Evolutionary conservation across 2,329 filamentous ascomycete genomes (phyloP), one percentile per base, ranked within the genome.

Genomic region (Elsinoe batatas): DNA sequence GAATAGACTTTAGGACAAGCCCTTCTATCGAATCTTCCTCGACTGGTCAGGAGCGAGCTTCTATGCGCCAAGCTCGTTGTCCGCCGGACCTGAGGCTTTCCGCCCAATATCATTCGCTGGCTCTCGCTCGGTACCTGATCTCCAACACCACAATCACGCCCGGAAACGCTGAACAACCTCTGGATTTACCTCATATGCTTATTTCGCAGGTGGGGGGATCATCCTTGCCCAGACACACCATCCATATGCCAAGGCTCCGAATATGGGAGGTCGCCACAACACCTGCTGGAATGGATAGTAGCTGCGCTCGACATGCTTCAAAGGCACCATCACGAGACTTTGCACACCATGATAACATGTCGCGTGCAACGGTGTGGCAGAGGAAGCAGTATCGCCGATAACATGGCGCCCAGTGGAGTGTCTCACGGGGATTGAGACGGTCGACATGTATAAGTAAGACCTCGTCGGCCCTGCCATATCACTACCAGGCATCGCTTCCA

Each of bases 241-340:
- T 38, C 33, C n/a, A n/a, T 38, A n/a, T 38, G 32, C 32, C 47
- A 36, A 51, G 33, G 32, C n/a, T 36, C 33, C 35, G 26, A 38
- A 51, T 51, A 15, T 38, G 47, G 47, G 26, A 51, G 32, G 32
- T 51, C 32, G 47, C 47, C 47, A 51, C 47, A 51, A 51, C 33
- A 51, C 47, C 47, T 51, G 32, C 47, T 51, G 18, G 26, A 51
- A 51, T 38, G 15, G 47, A 38, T 18, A 26, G 26, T 51, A 51
- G 47, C 47, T 37, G 47, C n/a, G 22, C n/a, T 17, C 20, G 13
- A 20, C 26, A 18, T 36, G 26, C 26, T 38, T 33, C 15, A 33
- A 51, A 36, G 32, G 33, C 47, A n/a, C 15, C 32, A 51, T 51
- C 47, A 51, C 47, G 47, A 51, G 47, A 51, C 33, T 51, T 51